Base-by-base conservation (phyloP, 2,329 filamentous ascomycete genomes). In the Calonectria pseudoturangicola region DNA sequence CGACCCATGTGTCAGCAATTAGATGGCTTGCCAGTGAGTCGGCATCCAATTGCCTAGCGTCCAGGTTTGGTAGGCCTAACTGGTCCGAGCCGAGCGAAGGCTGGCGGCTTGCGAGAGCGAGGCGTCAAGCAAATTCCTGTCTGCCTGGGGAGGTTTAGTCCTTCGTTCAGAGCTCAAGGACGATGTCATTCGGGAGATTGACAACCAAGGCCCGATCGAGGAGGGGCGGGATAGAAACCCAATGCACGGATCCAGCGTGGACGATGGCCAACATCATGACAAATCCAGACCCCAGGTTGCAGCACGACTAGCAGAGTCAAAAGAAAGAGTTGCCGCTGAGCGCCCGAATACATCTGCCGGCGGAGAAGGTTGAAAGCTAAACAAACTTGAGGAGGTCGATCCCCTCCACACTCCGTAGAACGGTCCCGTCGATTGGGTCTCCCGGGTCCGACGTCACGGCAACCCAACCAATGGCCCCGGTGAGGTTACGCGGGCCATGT, bases 41-140 rank as follows among this genome's bases (percentile, higher is more conserved):
- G 56, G 66, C 66, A 69, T 28, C 33, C 18, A 54, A 21, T 25
- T 69, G 58, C 66, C 66, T 69, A 69, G 66, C 56, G 58, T 33
- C 56, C 21, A 18, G n/a, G 48, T 51, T 54, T 33, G 21, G 15
- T 13, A 33, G 30, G 13, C 25, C 63, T 33, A 47, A 15, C 27
- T 39, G n/a, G 13, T 13, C 27, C 43, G 27, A 54, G 27, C 36
- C 6, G 15, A 2, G 1, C 54, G 7, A 36, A 25, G 33, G 21
- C 21, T 39, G 54, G 33, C 21, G 9, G 30, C 15, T 21, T 58
- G 30, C 27, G 50, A 21, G 13, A 9, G 48, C 30, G 9, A 41
- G 36, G 36, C 54, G 54, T 16, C 54, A 16, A 9, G 6, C n/a
- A 4, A 41, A 60, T 27, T 60, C 33, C 54, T 30, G 16, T n/a